Conservation (phyloP, 176 grass and related monocot genomes). For the Panicum miliaceum region DNA sequence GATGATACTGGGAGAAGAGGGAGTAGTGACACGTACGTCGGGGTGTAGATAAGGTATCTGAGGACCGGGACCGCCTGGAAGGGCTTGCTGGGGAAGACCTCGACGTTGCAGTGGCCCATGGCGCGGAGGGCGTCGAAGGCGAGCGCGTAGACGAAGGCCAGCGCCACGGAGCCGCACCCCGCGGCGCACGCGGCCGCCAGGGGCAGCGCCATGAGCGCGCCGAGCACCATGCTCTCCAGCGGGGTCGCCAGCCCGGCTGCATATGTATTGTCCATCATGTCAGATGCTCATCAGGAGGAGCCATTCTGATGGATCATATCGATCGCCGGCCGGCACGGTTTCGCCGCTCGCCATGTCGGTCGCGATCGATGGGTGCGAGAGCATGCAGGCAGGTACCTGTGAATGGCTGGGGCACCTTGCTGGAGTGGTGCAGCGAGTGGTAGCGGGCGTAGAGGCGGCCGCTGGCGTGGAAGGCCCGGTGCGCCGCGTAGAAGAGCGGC, state of each 20-base stretch:
- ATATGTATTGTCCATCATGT: too few species aligned
- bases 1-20: too few species aligned
- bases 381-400: background rate
- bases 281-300: too few species aligned
- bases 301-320: too few species aligned
- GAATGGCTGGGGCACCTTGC: constrained; percentile 66
- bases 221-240: constrained; percentile 56
- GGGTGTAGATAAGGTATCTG: constrained; percentile 79
- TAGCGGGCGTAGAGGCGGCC: constrained; percentile 59
- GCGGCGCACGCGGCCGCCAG: constrained; percentile 48
- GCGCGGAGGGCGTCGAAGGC: constrained; percentile 72
- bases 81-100: constrained; percentile 57
- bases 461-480: constrained; percentile 60
- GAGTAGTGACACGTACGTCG: constrained; percentile 55
- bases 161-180: constrained; percentile 52
- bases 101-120: constrained; percentile 90
- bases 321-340: too few species aligned
- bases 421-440: constrained; percentile 81
- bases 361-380: too few species aligned
- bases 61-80: constrained; percentile 63
- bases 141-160: constrained; percentile 67
- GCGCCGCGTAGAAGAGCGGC: constrained; percentile 64
- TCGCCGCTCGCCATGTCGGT: too few species aligned
- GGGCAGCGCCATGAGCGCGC: constrained; percentile 56
- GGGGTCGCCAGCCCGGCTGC: constrained; percentile 75